Evolutionary conservation across 2,329 filamentous ascomycete species (phyloP), one percentile per base, ranked within the genome.

Genomic region (Cladobotryum mycophilum): DNA sequence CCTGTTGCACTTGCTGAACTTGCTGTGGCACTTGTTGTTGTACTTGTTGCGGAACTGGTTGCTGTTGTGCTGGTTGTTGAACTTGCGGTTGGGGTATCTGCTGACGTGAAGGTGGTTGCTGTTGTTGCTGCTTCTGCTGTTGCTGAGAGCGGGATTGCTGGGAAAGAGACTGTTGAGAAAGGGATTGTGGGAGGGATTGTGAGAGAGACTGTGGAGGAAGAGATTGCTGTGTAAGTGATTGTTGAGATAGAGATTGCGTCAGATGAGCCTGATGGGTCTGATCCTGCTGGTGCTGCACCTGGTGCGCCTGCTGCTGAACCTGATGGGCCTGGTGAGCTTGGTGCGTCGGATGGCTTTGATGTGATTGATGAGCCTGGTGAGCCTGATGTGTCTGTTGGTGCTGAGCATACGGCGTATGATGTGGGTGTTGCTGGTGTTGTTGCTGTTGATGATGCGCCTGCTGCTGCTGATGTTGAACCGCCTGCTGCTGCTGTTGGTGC

Each of bases 391-490:
- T 55, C 22, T 51, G 58, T 41, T 65, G 61, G 57, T 51, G 25
- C 25, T 30, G 25, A 30, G 25, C 25, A 30, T 30, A 30, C 9
- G 25, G 25, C 25, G 25, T 30, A 30, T 30, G 25, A 30, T 30
- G 25, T 30, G 25, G 60, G 48, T 49, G 58, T 6, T 60, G 60
- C 12, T 57, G 54, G 5, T 55, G 55, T 8, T 61, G 60, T 34
- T 61, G 62, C n/a, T 59, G 60, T 35, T 63, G 65, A 17, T 61
- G 60, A 30, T 61, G 53, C n/a, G 51, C 56, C 46, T 63, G 59
- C 51, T 64, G 63, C 17, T 63, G 60, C 9, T 59, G 61, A 44
- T 68, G 65, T 20, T 30, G 25, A 30, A 30, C 25, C 25, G 25
- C 25, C 25, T 61, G 60, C n/a, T 57, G 60, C n/a, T 57, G 61